A percentile compares a stretch with the other conserved stretches of the same genome.
Conservation (phyloP, 78 protist species). For the Dictyostelium capitatum region DNA sequence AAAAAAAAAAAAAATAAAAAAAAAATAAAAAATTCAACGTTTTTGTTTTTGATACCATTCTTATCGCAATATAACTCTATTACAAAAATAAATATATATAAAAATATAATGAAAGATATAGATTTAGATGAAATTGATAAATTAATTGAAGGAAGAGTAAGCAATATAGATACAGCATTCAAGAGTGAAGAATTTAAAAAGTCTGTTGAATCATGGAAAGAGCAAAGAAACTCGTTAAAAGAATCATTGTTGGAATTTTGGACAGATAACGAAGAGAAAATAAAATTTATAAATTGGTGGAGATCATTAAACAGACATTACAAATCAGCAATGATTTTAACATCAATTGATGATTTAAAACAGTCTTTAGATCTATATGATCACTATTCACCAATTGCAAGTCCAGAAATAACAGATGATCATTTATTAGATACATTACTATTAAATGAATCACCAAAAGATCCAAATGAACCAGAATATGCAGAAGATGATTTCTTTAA, state of each 20-base stretch:
- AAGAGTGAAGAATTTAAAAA: slow-evolving; percentile 14
- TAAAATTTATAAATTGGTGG: slow-evolving; percentile 26
- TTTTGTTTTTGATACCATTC: no score
- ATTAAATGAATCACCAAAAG: background rate
- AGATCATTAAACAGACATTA: background rate
- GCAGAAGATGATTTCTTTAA: background rate
- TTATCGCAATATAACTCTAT: no score
- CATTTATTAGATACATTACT: background rate
- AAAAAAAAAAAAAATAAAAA: no score
- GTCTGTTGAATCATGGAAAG: slow-evolving; percentile 7
- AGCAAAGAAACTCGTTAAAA: background rate
- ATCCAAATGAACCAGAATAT: background rate
- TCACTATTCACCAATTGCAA: background rate
- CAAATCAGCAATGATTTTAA: background rate
- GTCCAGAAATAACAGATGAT: slow-evolving; percentile 9
- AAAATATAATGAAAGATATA: background rate
- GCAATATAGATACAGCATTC: slow-evolving; percentile 7
- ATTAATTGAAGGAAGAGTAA: slow-evolving; percentile 19
- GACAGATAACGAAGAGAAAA: slow-evolving; percentile 33
- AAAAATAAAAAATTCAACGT: no score
- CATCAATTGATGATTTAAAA: slow-evolving; percentile 37
- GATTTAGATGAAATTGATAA: slow-evolving; percentile 51
- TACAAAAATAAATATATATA: background rate
- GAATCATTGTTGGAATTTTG: slow-evolving; percentile 38
- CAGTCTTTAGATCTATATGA: slow-evolving; percentile 9